These are phyloP conservation scores for Colletotrichum sublineola DNA, from an alignment of 2,329 filamentous ascomycete genomes.

Conservation along the genomic window DNA sequence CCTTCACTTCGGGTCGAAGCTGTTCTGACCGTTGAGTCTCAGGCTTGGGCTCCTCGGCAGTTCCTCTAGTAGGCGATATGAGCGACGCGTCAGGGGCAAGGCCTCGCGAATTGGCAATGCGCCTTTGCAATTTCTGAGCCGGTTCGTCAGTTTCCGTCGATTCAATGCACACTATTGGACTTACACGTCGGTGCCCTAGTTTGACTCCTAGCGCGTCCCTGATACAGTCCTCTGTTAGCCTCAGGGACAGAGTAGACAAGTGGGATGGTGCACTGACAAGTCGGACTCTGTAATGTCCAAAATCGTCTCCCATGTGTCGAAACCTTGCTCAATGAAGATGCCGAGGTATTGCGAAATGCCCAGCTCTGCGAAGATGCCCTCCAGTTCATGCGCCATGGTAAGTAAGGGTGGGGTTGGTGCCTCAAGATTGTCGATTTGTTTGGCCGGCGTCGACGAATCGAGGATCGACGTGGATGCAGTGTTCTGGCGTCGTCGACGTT, in stretches of 20 bases:
- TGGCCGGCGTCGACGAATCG: slow-evolving; percentile 3
- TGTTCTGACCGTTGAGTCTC: slow-evolving; percentile 68
- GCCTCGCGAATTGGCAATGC: slow-evolving; percentile 81
- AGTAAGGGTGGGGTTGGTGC: slow-evolving; percentile 37
- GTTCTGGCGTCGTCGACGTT: neutral
- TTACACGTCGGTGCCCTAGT: slow-evolving; percentile 83
- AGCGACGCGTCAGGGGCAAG: slow-evolving; percentile 67
- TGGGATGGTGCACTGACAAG: slow-evolving; percentile 66
- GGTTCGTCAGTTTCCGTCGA: neutral
- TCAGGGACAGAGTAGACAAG: neutral
- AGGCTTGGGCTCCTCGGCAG: slow-evolving; percentile 65
- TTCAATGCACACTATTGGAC: slow-evolving; percentile 44
- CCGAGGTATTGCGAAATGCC: slow-evolving; percentile 83
- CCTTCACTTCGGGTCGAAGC: slow-evolving; percentile 56
- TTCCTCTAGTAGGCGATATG: slow-evolving; percentile 62
- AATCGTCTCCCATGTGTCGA: slow-evolving; percentile 87
- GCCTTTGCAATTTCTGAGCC: slow-evolving; percentile 81
- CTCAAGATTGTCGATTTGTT: neutral
- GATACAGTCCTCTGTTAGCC: neutral
- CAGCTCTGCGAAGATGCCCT: slow-evolving; percentile 77
- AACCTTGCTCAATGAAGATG: slow-evolving; percentile 81
- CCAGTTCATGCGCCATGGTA: slow-evolving; percentile 70
- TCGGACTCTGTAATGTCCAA: slow-evolving; percentile 88
- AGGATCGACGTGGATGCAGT: neutral
- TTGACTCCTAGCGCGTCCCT: slow-evolving; percentile 83